Evolutionary conservation across 345 rosid genomes (phyloP).

Genomic region (Psidium guajava): DNA sequence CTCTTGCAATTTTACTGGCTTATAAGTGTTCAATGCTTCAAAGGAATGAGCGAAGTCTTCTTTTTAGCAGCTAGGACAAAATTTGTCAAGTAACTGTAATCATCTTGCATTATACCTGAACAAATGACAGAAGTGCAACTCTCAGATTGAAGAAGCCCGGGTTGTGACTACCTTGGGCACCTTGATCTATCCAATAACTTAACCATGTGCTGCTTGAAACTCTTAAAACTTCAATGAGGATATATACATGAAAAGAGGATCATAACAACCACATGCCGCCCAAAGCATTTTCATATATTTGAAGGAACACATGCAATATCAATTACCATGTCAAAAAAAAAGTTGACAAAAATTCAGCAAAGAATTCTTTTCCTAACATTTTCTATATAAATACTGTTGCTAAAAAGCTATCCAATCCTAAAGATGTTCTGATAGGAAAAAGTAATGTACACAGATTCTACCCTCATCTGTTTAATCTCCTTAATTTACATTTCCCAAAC

Average conservation of each 20-base stretch:
- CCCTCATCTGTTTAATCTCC: too few species aligned
- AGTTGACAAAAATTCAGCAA: too few species aligned
- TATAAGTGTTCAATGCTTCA: not conserved
- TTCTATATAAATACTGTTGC: too few species aligned
- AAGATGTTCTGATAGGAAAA: too few species aligned
- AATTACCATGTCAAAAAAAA: not conserved
- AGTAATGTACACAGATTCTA: too few species aligned
- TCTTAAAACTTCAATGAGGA: slow-evolving; percentile 68
- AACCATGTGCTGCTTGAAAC: slow-evolving; percentile 95
- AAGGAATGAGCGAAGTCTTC: not conserved
- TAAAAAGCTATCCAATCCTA: too few species aligned
- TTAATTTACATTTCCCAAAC: too few species aligned
- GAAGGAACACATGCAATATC: not conserved
- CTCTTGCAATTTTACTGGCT: too few species aligned
- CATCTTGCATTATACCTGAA: too few species aligned
- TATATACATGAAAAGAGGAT: slow-evolving; percentile 64
- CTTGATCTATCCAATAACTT: slow-evolving; percentile 89
- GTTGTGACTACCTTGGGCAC: slow-evolving; percentile 35
- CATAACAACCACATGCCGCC: slow-evolving; percentile 88
- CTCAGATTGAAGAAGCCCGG: not conserved
- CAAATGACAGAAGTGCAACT: not conserved
- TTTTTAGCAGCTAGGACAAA: too few species aligned
- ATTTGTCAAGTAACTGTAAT: too few species aligned
- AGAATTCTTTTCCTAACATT: too few species aligned
- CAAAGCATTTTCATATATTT: slow-evolving; percentile 75